A percentile compares a stretch with the other conserved stretches of the same genome.
These are phyloP conservation scores for Monilinia vaccinii-corymbosi DNA, from an alignment of 2,329 filamentous ascomycete species.

Conservation along the genomic window DNA sequence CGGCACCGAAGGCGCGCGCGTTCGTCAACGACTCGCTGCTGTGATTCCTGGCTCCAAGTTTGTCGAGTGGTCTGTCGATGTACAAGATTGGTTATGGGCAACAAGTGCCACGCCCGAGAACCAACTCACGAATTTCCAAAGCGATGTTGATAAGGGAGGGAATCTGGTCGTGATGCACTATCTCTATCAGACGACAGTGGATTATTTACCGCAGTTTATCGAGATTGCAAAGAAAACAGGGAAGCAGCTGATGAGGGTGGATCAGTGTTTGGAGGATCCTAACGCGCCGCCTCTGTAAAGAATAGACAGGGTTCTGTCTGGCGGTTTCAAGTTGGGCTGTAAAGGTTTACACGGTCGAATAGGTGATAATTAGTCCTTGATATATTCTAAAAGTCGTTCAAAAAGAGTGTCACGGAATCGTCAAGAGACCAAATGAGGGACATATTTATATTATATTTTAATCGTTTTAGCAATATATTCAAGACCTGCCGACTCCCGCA, in stretches of 20 bases:
- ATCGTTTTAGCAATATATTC: too few relatives aligned
- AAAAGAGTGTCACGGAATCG: too few relatives aligned
- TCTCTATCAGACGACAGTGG: constrained; percentile 53
- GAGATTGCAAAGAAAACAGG: constrained; percentile 52
- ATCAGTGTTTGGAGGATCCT: constrained; percentile 57
- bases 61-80: constrained; percentile 61
- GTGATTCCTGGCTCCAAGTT: constrained; percentile 45
- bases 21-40: constrained; percentile 51
- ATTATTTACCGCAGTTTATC: constrained; percentile 56
- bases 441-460: too few relatives aligned
- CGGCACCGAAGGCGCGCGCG: constrained; percentile 57
- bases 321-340: background rate
- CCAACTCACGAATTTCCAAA: constrained; percentile 56
- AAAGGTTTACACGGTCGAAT: background rate
- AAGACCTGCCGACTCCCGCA: too few relatives aligned
- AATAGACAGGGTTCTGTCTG: too few relatives aligned
- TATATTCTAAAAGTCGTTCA: too few relatives aligned
- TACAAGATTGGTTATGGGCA: constrained; percentile 64
- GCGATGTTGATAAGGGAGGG: constrained; percentile 53
- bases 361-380: too few relatives aligned
- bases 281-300: constrained; percentile 38
- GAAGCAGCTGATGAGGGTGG: constrained; percentile 56
- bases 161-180: constrained; percentile 62
- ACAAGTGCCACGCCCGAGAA: constrained; percentile 52
- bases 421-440: too few relatives aligned